These are phyloP conservation scores for Penicillium ucsense DNA, from an alignment of 495 filamentous ascomycete species.

Conservation along the genomic window DNA sequence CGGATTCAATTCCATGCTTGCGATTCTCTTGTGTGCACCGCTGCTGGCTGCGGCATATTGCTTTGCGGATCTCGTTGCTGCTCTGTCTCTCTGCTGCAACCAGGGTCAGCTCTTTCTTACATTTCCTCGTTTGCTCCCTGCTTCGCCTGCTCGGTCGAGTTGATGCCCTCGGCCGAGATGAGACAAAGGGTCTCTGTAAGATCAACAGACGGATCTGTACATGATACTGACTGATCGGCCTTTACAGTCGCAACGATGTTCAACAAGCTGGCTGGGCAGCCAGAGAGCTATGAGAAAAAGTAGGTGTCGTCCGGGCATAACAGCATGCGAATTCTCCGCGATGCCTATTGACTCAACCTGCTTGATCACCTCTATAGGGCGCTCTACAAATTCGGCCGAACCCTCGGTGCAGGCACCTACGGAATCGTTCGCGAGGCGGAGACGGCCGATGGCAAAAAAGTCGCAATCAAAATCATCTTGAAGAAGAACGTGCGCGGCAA, in stretches of 20 bases:
- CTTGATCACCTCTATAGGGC: slow-evolving; percentile 39
- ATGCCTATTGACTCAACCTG: background rate
- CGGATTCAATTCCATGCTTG: too few relatives aligned
- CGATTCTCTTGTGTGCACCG: too few relatives aligned
- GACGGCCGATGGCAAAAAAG: slow-evolving; percentile 62
- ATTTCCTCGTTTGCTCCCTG: too few relatives aligned
- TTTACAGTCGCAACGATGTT: slow-evolving; percentile 76
- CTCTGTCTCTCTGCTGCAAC: slow-evolving; percentile 2
- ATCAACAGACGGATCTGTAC: background rate
- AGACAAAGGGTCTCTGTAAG: too few relatives aligned
- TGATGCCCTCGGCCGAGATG: too few relatives aligned
- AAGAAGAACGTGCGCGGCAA: slow-evolving; percentile 99
- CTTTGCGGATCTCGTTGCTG: slow-evolving; percentile 3
- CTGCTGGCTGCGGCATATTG: background rate
- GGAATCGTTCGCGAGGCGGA: slow-evolving; percentile 97
- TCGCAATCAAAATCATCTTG: slow-evolving; percentile 96
- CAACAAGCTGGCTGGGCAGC: slow-evolving; percentile 95
- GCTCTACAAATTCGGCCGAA: slow-evolving; percentile 84
- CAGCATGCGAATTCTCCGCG: too few relatives aligned
- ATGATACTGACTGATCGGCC: slow-evolving; percentile 20
- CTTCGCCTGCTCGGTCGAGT: too few relatives aligned
- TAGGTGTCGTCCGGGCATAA: slow-evolving; percentile 18
- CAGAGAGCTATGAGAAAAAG: slow-evolving; percentile 98
- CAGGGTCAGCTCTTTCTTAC: slow-evolving; percentile 7
- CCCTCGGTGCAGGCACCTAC: slow-evolving; percentile 94